Evolutionary conservation across 768 basidiomycete species (phyloP).

Genomic region (Pholiota molesta): DNA sequence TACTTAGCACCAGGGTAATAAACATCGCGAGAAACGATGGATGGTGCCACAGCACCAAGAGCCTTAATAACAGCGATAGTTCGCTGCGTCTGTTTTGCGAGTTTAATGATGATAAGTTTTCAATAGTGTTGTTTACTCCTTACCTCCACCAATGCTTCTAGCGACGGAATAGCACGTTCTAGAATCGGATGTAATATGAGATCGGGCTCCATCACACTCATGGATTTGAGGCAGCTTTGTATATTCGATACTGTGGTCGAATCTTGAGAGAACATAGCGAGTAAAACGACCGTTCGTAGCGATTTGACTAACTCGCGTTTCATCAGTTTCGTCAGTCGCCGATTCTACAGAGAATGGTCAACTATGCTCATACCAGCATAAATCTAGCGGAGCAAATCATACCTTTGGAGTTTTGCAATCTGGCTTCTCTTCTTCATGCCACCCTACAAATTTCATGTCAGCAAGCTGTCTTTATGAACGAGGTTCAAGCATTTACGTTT

Average conservation of each 20-base stretch:
- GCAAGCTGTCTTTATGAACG: slow-evolving; percentile 5
- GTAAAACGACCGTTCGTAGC: slow-evolving; percentile 76
- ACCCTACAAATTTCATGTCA: slow-evolving; percentile 45
- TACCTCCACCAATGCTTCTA: slow-evolving; percentile 90
- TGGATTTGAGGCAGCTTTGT: slow-evolving; percentile 78
- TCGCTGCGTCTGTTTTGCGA: slow-evolving; percentile 65
- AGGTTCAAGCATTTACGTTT: slow-evolving; percentile 51
- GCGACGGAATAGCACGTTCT: slow-evolving; percentile 81
- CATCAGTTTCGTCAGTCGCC: slow-evolving; percentile 78
- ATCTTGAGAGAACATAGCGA: slow-evolving; percentile 93
- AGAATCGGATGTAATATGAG: slow-evolving; percentile 80
- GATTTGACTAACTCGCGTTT: slow-evolving; percentile 84
- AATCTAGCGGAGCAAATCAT: slow-evolving; percentile 13
- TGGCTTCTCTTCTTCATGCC: slow-evolving; percentile 76
- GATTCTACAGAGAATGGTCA: slow-evolving; percentile 46
- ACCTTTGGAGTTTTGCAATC: slow-evolving; percentile 82
- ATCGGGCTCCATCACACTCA: slow-evolving; percentile 86
- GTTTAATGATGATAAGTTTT: not conserved
- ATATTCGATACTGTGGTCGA: slow-evolving; percentile 73
- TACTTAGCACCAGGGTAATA: slow-evolving; percentile 85
- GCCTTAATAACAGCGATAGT: slow-evolving; percentile 88
- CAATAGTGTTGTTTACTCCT: slow-evolving; percentile 14
- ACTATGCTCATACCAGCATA: not conserved
- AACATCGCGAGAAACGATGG: slow-evolving; percentile 76
- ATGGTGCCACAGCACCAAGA: slow-evolving; percentile 77